Evolutionary conservation across 176 grass and related monocot genomes (phyloP), one percentile per base, ranked within the genome.

Genomic region (Elymus sibiricus): DNA sequence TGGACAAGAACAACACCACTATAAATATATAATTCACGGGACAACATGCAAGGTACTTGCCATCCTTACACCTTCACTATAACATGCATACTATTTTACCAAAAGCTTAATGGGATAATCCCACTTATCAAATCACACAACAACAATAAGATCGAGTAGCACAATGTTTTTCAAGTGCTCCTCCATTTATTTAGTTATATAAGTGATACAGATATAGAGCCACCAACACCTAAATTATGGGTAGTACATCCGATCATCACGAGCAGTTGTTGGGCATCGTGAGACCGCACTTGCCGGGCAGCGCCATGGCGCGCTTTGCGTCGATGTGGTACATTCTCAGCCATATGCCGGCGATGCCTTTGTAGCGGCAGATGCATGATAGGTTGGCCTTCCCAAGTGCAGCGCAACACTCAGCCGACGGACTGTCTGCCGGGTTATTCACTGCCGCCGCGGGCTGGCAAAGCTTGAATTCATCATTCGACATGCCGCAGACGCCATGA

Each of bases 241-340:
- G 17, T 29, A 13, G 40, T 46, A 16, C 17, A 29, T 56, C 47
- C 5, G 6, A 51, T 35, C 11, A 35, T 53, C 64, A 70, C 1
- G 64, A 75, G 38, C 70, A 84, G 38, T 64, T 75, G 26, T 4
- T 17, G 2, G 82, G 82, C 82, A 75, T 46, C 29, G 64, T 37
- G 64, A 82, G 79, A 32, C 51, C 67, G 51, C 81, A 73, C n/a
- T 83, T 83, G 67, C 34, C 81, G 1, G 81, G 81, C 53, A 95
- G 74, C 24, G 88, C 80, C 91, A 93, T 89, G 73, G 94, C 94
- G 9, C 90, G 77, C 40, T 31, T 51, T 6, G 91, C 80, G 49
- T 95, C 81, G 47, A 95, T 93, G 51, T 92, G 89, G 29, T 91
- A 88, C 32, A 88, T 83, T 37, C 89, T 92, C 67, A 95, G 59